Evolutionary conservation across 805 yeast species (phyloP).

Genomic region (Schwanniomyces yamadae): DNA sequence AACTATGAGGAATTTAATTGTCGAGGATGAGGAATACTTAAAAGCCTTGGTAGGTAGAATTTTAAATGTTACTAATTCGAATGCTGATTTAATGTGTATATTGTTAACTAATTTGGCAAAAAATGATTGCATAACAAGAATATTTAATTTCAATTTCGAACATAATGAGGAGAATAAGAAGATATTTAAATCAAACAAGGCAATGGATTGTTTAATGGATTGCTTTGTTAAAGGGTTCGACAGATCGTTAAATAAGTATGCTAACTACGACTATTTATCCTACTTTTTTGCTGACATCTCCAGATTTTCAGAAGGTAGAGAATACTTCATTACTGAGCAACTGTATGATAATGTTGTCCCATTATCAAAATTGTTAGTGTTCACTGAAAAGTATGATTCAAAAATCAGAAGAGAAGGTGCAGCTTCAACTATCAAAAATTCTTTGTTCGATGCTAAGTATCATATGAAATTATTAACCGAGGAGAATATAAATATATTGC

Average conservation of each 20-base stretch:
- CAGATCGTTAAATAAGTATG: slow-evolving; percentile 65
- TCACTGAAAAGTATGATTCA: slow-evolving; percentile 77
- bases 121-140: slow-evolving; percentile 56
- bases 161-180: slow-evolving; percentile 38
- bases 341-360: slow-evolving; percentile 76
- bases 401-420: slow-evolving; percentile 87
- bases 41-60: slow-evolving; percentile 48
- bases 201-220: slow-evolving; percentile 81
- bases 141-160: slow-evolving; percentile 42
- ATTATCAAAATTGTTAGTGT: slow-evolving; percentile 73
- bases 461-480: slow-evolving; percentile 63
- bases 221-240: slow-evolving; percentile 85
- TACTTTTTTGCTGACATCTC: slow-evolving; percentile 90
- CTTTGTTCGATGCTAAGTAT: slow-evolving; percentile 72
- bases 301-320: slow-evolving; percentile 69
- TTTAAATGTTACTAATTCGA: slow-evolving; percentile 54
- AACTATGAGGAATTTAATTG: slow-evolving; percentile 61
- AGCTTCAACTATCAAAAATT: slow-evolving; percentile 87
- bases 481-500: slow-evolving; percentile 68
- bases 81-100: slow-evolving; percentile 82
- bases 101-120: slow-evolving; percentile 84
- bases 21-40: slow-evolving; percentile 59
- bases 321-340: slow-evolving; percentile 72
- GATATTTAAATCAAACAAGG: slow-evolving; percentile 54
- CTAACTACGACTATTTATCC: slow-evolving; percentile 78